Percentiles rank a stretch among this genome's conserved stretches.
Evolutionary conservation across 208 protist species (phyloP).

Genomic region (Acanthamoeba royreba): DNA sequence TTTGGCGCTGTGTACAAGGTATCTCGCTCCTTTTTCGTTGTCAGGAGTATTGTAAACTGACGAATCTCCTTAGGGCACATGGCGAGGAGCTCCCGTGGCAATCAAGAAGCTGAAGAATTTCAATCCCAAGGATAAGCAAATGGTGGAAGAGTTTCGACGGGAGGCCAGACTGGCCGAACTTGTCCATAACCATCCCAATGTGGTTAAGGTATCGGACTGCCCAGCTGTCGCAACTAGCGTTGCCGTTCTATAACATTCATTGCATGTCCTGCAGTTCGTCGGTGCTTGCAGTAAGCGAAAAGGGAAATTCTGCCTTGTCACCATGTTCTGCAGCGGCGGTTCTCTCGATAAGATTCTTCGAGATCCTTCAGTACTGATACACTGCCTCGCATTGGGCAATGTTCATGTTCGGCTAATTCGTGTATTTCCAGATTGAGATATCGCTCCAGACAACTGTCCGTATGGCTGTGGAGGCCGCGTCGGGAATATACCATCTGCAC

Average conservation of each 20-base stretch:
- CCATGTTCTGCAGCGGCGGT: constrained; percentile 27
- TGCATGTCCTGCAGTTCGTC: neutral
- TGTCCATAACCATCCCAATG: neutral
- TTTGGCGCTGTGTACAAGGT: constrained; percentile 7
- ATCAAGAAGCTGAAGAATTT: constrained; percentile 23
- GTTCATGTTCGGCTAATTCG: neutral
- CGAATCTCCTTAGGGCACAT: no score
- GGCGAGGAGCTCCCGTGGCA: neutral
- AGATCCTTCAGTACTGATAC: neutral
- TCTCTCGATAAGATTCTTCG: neutral
- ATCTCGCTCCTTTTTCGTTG: neutral
- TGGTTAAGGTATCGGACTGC: neutral
- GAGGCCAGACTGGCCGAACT: constrained; percentile 9
- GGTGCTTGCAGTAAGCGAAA: constrained; percentile 17
- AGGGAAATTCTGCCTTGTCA: neutral
- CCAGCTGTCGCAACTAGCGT: neutral
- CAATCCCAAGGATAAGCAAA: neutral
- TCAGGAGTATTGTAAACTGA: no score
- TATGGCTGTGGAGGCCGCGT: neutral
- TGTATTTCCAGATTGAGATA: neutral
- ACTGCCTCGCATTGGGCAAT: neutral
- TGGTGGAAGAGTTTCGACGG: neutral
- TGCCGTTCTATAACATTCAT: neutral
- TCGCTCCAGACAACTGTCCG: neutral
- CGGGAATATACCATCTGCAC: neutral